Conservation (phyloP, 148 eudicot species). For the Linanthus parryae region DNA sequence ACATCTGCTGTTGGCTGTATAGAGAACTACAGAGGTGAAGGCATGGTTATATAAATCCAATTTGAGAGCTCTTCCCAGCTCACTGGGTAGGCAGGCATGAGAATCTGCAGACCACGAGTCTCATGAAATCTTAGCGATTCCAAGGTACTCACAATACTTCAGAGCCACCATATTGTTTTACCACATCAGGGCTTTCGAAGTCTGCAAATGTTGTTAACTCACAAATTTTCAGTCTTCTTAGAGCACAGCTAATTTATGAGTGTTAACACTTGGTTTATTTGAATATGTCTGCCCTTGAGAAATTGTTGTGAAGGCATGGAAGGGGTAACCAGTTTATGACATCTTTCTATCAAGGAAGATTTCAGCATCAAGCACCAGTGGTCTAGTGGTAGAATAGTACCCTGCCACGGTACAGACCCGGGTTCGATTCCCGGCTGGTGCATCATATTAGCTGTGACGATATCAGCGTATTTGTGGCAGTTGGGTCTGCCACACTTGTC, state of each 20-base stretch:
- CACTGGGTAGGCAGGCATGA: slow-evolving; percentile 35
- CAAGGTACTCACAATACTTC: slow-evolving; percentile 26
- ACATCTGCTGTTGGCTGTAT: too few relatives aligned
- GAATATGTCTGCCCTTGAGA: slow-evolving; percentile 25
- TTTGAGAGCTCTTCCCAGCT: slow-evolving; percentile 34
- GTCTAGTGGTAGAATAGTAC: slow-evolving; percentile 66
- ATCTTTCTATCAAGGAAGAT: too few relatives aligned
- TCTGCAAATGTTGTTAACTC: slow-evolving; percentile 16
- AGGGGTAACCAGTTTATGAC: slow-evolving; percentile 25
- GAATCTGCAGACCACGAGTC: slow-evolving; percentile 25
- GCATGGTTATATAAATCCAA: too few relatives aligned
- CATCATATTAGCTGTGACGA: too few relatives aligned
- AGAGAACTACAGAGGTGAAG: too few relatives aligned
- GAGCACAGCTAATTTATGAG: slow-evolving; percentile 16
- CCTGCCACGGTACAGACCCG: slow-evolving; percentile 71
- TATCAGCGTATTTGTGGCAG: too few relatives aligned
- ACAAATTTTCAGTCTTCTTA: slow-evolving; percentile 23
- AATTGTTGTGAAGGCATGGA: slow-evolving; percentile 23
- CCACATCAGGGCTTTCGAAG: slow-evolving; percentile 7
- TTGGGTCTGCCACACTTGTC: too few relatives aligned
- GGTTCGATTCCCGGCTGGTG: slow-evolving; percentile 69
- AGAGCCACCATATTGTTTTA: slow-evolving; percentile 13
- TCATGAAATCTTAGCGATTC: slow-evolving; percentile 22
- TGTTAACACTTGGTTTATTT: slow-evolving; percentile 31
- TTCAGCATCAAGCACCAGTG: slow-evolving; percentile 42